These are phyloP conservation scores for Colletotrichum euphorbiae DNA, from an alignment of 2,329 filamentous ascomycete genomes.

Conservation along the genomic window DNA sequence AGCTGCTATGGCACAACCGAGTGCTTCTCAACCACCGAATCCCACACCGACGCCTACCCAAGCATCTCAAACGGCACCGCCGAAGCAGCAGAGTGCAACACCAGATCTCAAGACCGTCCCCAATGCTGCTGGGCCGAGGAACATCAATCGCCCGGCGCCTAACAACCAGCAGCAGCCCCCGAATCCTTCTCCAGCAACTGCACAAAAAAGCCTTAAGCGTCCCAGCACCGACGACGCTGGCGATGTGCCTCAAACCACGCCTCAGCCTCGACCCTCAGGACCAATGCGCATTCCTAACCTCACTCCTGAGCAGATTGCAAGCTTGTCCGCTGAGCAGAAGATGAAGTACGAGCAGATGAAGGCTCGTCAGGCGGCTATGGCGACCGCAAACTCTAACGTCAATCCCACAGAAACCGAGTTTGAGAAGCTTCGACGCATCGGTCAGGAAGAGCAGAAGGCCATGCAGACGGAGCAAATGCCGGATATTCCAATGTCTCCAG, in stretches of 20 bases:
- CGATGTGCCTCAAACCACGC: constrained; percentile 41
- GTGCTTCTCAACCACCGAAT: constrained; percentile 12
- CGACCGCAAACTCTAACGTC: constrained; percentile 13
- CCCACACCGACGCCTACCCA: constrained; percentile 21
- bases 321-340: constrained; percentile 58
- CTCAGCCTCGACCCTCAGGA: constrained; percentile 27
- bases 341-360: constrained; percentile 56
- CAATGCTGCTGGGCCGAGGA: constrained; percentile 37
- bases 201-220: constrained; percentile 63
- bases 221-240: constrained; percentile 59
- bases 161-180: constrained; percentile 52
- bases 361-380: constrained; percentile 38
- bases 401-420: constrained; percentile 28
- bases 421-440: constrained; percentile 50
- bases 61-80: constrained; percentile 18
- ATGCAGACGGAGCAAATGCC: constrained; percentile 54
- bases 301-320: constrained; percentile 54
- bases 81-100: constrained; percentile 39
- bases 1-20: constrained; percentile 17
- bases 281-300: constrained; percentile 44
- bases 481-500: constrained; percentile 60
- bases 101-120: constrained; percentile 40
- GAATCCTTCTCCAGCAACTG: constrained; percentile 53
- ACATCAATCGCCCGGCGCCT: constrained; percentile 46
- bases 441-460: constrained; percentile 55